Percentiles rank a stretch among this genome's conserved stretches.
Conservation (phyloP, 2,329 filamentous ascomycete genomes). For the Fusarium pseudonygamai region DNA sequence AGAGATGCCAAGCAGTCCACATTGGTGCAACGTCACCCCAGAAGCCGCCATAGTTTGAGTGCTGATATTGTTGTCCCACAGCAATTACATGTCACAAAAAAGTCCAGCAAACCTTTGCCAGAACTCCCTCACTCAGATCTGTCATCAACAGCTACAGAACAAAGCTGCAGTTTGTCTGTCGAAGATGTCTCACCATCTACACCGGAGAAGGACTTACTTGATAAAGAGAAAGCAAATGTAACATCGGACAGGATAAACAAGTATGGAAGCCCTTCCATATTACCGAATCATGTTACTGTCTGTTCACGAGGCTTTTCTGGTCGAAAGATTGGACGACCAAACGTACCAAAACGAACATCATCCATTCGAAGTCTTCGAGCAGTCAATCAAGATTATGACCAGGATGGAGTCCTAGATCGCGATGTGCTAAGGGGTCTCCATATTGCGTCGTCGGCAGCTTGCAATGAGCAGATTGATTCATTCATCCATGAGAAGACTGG, state of each 20-base stretch:
- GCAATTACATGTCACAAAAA: background rate
- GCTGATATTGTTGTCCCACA: constrained; percentile 11
- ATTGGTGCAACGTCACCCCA: constrained; percentile 6
- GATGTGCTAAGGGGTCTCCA: constrained; percentile 65
- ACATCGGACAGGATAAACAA: background rate
- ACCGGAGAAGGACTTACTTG: background rate
- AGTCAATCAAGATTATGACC: constrained; percentile 45
- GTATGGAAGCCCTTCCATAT: background rate
- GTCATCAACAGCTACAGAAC: background rate
- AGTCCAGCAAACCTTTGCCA: constrained; percentile 4
- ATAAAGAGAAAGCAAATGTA: background rate
- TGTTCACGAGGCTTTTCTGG: constrained; percentile 43
- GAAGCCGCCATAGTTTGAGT: constrained; percentile 30
- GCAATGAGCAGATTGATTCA: constrained; percentile 62
- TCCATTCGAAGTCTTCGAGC: constrained; percentile 44
- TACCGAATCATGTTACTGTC: constrained; percentile 38
- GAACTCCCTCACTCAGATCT: constrained; percentile 13
- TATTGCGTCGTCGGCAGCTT: constrained; percentile 65
- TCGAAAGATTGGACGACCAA: constrained; percentile 43
- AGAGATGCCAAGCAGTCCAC: constrained; percentile 1
- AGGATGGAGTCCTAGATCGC: constrained; percentile 55
- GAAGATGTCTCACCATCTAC: background rate
- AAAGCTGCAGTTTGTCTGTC: constrained; percentile 5
- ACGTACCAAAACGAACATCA: constrained; percentile 49
- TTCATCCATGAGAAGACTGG: constrained; percentile 63